Conservation (phyloP, 352 stramenopile species). For the Aphanomyces cochlioides region DNA sequence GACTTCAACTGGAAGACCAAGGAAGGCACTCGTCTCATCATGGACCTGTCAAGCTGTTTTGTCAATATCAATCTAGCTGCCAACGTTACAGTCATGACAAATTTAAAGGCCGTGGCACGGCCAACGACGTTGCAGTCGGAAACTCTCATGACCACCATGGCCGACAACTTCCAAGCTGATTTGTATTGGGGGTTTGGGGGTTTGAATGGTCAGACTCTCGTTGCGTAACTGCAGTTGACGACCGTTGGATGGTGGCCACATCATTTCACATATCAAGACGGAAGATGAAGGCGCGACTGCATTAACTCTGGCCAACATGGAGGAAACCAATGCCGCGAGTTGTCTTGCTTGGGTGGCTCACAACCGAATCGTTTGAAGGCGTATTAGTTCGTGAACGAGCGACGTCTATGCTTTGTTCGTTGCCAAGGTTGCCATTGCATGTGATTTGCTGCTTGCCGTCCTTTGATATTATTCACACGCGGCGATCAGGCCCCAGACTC, state of each 20-base stretch:
- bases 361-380: conserved; percentile 43
- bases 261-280: conserved; percentile 38
- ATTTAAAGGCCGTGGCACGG: too few relatives aligned
- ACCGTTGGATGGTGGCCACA: conserved; percentile 43
- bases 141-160: conserved; percentile 11
- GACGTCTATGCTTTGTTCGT: conserved; percentile 74
- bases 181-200: conserved; percentile 29
- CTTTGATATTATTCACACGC: conserved; percentile 37
- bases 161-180: background rate
- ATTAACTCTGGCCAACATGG: background rate
- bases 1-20: too few relatives aligned
- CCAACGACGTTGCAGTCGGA: too few relatives aligned
- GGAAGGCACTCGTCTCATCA: too few relatives aligned
- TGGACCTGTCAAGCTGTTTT: too few relatives aligned
- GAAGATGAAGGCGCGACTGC: conserved; percentile 57
- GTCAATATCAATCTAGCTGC: too few relatives aligned
- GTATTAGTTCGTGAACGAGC: conserved; percentile 50
- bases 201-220: background rate
- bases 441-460: conserved; percentile 51
- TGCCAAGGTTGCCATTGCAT: conserved; percentile 47
- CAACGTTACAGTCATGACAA: too few relatives aligned
- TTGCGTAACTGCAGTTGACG: conserved; percentile 34
- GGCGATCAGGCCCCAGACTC: conserved; percentile 29
- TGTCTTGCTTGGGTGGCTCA: conserved; percentile 61
- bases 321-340: conserved; percentile 32